Evolutionary conservation across 176 grass and related monocot species (phyloP), one percentile per base, ranked within the genome.

Genomic region (Phyllostachys edulis): DNA sequence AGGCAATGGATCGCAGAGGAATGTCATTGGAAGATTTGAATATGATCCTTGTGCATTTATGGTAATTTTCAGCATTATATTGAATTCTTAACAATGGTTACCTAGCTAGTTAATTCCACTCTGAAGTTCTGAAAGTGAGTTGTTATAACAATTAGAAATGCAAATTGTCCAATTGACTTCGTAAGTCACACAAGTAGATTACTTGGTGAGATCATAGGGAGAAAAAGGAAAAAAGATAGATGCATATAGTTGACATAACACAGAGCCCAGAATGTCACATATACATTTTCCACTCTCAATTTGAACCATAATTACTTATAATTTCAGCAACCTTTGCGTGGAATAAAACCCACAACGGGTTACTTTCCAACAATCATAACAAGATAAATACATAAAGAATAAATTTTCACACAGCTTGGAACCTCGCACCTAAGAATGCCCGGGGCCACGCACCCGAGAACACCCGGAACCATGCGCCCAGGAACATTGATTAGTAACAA

Each of bases 161-260:
- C 24, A 71, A 41, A 16, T 38, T 69, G 21, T 75, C 18, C 67
- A 15, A 23, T 17, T 10, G 9, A 78, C 7, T 78, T 44, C 8
- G 32, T 34, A 78, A 78, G 70, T 82, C 78, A 20, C 26, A 37
- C 66, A 61, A 71, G 11, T 77, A 41, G 51, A 66, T 67, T 17
- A 9, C 20, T 36, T 23, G 17, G 20, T 59, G 69, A 86, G 26
- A 45, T 65, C 59, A 66, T 73, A 52, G 29, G 18, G 70, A 7
- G 4, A 13, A 63, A 29, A 67, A 57, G 17, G 26, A 1, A 36
- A 39, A 42, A 5, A 0, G 67, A 27, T 21, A 65, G 18, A 73
- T 64, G 45, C 18, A 38, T 37, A 15, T 5, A 78, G 44, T 66
- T 57, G 42, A 10, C 9, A 44, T 29, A 29, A 29, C 29, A 29